Base-by-base conservation (phyloP, 1,284 basidiomycete genomes). In the Lentinula novae-zelandiae region DNA sequence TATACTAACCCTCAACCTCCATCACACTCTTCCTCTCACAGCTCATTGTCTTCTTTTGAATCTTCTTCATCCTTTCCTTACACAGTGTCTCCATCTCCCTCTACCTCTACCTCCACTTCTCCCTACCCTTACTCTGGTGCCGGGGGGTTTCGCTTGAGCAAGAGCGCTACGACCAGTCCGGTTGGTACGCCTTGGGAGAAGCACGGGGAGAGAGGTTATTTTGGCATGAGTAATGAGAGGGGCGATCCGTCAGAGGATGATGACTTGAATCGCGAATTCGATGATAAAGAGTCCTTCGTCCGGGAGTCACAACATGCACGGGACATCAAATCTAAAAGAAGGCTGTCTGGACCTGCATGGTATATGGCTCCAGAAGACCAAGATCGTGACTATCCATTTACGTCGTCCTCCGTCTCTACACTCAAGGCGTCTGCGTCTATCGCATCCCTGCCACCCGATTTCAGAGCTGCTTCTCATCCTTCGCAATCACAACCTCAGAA, bases 131-230 rank as follows among this genome's bases (percentile, higher is more conserved):
- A 48, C 20, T 27, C 44, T 42, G 40, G 33, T 33, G 31, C 57
- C 6, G 52, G 50, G 36, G 38, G 22, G n/a, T 58, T 44, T 42
- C 77, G 82, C 10, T 65, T 81, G 15, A 82, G 76, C 69, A 88
- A 87, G 70, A 89, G 86, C 68, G 88, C 88, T 17, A 87, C 87
- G 1, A 85, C 84, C 5, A 88, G 85, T 63, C 91, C 92, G 0
- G 76, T 86, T 57, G 77, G 79, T 54, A 83, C 80, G 33, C 84
- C 81, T 64, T 66, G 68, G 52, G 60, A 69, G 20, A 58, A 69
- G 13, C 67, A 63, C 44, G 69, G 72, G 34, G 80, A 81, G 46
- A 69, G 72, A 44, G 71, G 73, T 31, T 78, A 78, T 66, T 79
- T 81, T 65, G 77, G 76, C 52, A 60, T 78, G 27, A 76, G 78